Percentiles rank a stretch among this genome's conserved stretches.
These are phyloP conservation scores for Metschnikowia baotianmanensis DNA, from an alignment of 805 yeast species.

Conservation along the genomic window DNA sequence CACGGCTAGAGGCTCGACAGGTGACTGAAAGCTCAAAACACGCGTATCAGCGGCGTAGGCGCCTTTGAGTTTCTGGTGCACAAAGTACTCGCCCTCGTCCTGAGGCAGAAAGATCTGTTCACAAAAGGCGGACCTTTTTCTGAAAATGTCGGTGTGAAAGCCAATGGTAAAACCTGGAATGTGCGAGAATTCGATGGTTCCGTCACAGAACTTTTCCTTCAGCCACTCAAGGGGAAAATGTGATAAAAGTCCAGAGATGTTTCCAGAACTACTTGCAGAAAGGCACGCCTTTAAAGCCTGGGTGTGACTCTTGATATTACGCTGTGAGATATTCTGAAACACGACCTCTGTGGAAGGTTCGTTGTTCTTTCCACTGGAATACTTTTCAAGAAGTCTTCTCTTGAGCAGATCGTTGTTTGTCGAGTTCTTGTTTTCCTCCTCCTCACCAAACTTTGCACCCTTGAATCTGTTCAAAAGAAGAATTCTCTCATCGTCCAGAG, in stretches of 20 bases:
- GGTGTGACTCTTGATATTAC: neutral
- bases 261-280: too few species aligned
- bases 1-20: slow-evolving; percentile 36
- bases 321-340: slow-evolving; percentile 6
- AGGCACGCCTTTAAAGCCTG: slow-evolving; percentile 3
- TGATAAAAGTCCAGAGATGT: too few species aligned
- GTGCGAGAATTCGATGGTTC: slow-evolving; percentile 26
- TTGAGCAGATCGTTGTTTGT: slow-evolving; percentile 1
- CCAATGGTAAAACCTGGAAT: slow-evolving; percentile 30
- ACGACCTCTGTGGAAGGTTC: slow-evolving; percentile 1
- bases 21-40: slow-evolving; percentile 21
- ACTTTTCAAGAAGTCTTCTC: slow-evolving; percentile 1
- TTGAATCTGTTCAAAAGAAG: neutral
- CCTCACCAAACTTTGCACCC: slow-evolving; percentile 1
- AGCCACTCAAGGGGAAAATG: slow-evolving; percentile 6
- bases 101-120: slow-evolving; percentile 22
- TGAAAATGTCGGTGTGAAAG: slow-evolving; percentile 33
- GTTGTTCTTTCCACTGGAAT: neutral
- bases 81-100: slow-evolving; percentile 22
- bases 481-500: slow-evolving; percentile 8
- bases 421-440: neutral
- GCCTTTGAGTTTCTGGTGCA: slow-evolving; percentile 26
- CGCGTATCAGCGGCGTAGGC: slow-evolving; percentile 16
- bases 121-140: slow-evolving; percentile 30
- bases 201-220: slow-evolving; percentile 34